Evolutionary conservation across 768 basidiomycete genomes (phyloP), one percentile per base, ranked within the genome.

Genomic region (Leccinum disarticulatum): DNA sequence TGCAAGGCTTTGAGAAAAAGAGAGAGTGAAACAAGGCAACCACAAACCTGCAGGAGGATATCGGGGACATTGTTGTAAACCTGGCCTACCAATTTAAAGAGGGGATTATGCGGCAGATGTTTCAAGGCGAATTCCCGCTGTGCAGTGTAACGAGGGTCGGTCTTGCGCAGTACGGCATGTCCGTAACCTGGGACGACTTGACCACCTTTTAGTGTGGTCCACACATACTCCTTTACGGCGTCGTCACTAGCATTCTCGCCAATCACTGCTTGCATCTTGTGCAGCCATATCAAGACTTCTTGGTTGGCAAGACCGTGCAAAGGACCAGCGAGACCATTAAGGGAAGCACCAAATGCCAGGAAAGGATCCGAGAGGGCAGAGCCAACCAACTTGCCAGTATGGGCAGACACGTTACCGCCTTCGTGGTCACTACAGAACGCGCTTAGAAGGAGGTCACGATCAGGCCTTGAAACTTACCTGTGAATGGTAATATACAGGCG

Each of bases 261-360:
- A 62, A 98, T 87, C 78, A 89, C 83, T 56, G 81, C 69, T 75
- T 95, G 91, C 94, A 98, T 96, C 81, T 91, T 93, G 74, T 86
- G 87, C 60, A 97, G 80, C 95, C 95, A 98, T 70, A 93, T 73
- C 55, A 98, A 83, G 36, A 98, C 96, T 75, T 98, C 96, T 78
- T 98, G 96, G 82, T 98, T 96, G 43, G 94, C 93, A 38, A 95
- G 87, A 70, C 95, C 96, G 77, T 98, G 96, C 10, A 98, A 87
- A 43, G 96, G 96, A 31, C 96, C 96, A 51, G 96, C 96, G 47
- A 98, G 87, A 78, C 96, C 96, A 68, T 96, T 96, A 61, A 98
- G 80, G 33, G 95, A 90, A 52, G 96, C 96, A 59, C 83, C 86
- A 73, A 93, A 98, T 6, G 95, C 84, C 27, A 98, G 86, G 93